Percentiles rank a stretch among this genome's conserved stretches.
Evolutionary conservation across 179 eudicot genomes (phyloP).

Genomic region (Beta macrorhiza): DNA sequence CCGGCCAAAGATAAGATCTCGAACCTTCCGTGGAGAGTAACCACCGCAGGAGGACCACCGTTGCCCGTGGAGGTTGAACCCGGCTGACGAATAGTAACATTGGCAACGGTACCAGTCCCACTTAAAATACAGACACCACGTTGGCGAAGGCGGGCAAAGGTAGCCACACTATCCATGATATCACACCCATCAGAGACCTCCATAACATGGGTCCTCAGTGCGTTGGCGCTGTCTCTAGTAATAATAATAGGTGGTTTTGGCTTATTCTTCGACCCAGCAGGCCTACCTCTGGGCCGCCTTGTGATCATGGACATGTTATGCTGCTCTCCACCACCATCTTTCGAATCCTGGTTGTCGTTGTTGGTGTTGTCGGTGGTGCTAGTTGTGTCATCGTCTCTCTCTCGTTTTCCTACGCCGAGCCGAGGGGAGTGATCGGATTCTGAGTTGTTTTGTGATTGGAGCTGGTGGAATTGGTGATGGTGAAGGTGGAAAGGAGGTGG

Average conservation of each 20-base stretch:
- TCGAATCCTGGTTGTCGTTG: constrained; percentile 15
- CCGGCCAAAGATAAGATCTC: constrained; percentile 41
- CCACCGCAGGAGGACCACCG: constrained; percentile 29
- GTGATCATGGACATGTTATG: constrained; percentile 19
- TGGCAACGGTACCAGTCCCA: constrained; percentile 38
- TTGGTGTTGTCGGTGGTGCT: constrained; percentile 29
- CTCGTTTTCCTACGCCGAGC: constrained; percentile 21
- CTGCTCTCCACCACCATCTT: constrained; percentile 13
- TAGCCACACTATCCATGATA: constrained; percentile 38
- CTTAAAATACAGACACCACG: constrained; percentile 43
- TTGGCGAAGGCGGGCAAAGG: constrained; percentile 40
- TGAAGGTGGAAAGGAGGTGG: constrained; percentile 39
- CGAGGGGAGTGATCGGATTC: constrained; percentile 33
- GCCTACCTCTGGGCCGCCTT: constrained; percentile 38
- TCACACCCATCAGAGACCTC: constrained; percentile 44
- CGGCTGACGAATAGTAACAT: constrained; percentile 45
- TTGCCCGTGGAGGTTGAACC: constrained; percentile 17
- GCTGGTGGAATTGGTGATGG: constrained; percentile 35
- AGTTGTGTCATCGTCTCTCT: constrained; percentile 35
- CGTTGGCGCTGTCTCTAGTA: constrained; percentile 41
- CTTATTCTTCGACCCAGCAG: constrained; percentile 42
- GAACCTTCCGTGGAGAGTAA: constrained; percentile 37
- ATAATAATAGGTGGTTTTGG: constrained; percentile 41
- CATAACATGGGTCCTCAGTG: constrained; percentile 42
- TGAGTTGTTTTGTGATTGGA: constrained; percentile 22